These are phyloP conservation scores for Ustilago vetiveriae DNA, from an alignment of 1,284 basidiomycete genomes.

Conservation along the genomic window DNA sequence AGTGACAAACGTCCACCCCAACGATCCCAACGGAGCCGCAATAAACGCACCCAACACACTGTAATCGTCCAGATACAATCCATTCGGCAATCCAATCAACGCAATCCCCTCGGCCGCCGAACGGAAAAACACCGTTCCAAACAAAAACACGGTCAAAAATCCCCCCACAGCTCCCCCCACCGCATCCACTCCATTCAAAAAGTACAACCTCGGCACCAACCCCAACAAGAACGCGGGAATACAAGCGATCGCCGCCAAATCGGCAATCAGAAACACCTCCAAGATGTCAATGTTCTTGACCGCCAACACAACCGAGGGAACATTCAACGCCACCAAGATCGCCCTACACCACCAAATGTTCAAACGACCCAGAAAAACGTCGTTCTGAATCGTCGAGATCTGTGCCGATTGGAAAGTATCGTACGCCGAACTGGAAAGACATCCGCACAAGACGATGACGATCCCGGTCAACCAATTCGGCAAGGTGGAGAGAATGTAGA, in stretches of 20 bases:
- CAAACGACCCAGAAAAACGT: slow-evolving; percentile 64
- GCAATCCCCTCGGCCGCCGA: slow-evolving; percentile 51
- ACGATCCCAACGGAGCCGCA: slow-evolving; percentile 61
- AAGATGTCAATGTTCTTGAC: slow-evolving; percentile 66
- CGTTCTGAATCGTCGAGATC: slow-evolving; percentile 67
- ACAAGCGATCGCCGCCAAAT: slow-evolving; percentile 63
- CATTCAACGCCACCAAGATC: slow-evolving; percentile 60
- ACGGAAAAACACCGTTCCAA: slow-evolving; percentile 64
- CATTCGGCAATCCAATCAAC: slow-evolving; percentile 61
- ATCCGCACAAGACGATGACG: slow-evolving; percentile 62
- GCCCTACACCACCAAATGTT: slow-evolving; percentile 66
- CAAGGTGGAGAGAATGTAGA: slow-evolving; percentile 60
- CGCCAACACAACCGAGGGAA: slow-evolving; percentile 63
- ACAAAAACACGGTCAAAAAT: slow-evolving; percentile 66
- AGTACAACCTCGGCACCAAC: slow-evolving; percentile 58
- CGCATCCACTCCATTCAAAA: slow-evolving; percentile 63
- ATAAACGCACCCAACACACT: slow-evolving; percentile 66
- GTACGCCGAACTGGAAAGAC: slow-evolving; percentile 66
- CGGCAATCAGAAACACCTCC: slow-evolving; percentile 66
- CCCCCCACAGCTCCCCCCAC: slow-evolving; percentile 66
- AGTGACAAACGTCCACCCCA: slow-evolving; percentile 61
- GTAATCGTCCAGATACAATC: slow-evolving; percentile 64
- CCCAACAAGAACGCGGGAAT: slow-evolving; percentile 64
- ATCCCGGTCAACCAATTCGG: slow-evolving; percentile 66
- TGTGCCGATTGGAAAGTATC: slow-evolving; percentile 67